Evolutionary conservation across 148 eudicot species (phyloP).

Genomic region (Mesembryanthemum crystallinum): DNA sequence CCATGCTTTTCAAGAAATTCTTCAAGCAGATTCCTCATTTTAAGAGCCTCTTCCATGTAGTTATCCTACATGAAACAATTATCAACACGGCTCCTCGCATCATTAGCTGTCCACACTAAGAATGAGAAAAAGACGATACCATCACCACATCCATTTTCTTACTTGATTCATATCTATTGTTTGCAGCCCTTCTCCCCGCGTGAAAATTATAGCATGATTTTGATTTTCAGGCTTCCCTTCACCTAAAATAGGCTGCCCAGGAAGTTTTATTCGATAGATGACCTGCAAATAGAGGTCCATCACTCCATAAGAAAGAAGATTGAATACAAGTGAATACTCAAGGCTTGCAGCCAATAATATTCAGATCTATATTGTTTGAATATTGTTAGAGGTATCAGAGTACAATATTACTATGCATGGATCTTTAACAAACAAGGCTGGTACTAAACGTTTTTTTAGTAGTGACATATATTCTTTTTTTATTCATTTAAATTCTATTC

Average conservation of each 20-base stretch:
- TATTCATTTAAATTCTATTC: neutral
- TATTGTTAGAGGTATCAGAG: neutral
- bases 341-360: neutral
- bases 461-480: neutral
- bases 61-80: constrained; percentile 58
- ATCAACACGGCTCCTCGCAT: neutral
- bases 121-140: neutral
- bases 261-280: constrained; percentile 78
- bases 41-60: constrained; percentile 99
- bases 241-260: constrained; percentile 87
- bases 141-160: neutral
- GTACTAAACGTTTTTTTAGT: neutral
- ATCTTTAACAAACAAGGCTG: neutral
- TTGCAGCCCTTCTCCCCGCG: constrained; percentile 95
- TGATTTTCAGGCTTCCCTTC: constrained; percentile 98
- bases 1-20: constrained; percentile 90
- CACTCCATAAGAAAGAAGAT: neutral
- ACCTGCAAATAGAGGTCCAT: constrained; percentile 41
- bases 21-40: constrained; percentile 97
- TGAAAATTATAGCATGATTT: constrained; percentile 94
- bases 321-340: neutral
- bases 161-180: constrained; percentile 99
- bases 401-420: too few species aligned
- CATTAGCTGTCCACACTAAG: neutral
- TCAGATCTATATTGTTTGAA: neutral